Percentiles rank a stretch among this genome's conserved stretches.
phyloP scores from a whole-genome alignment of 768 basidiomycete species.

The Nevesoporus exiguus region DNA sequence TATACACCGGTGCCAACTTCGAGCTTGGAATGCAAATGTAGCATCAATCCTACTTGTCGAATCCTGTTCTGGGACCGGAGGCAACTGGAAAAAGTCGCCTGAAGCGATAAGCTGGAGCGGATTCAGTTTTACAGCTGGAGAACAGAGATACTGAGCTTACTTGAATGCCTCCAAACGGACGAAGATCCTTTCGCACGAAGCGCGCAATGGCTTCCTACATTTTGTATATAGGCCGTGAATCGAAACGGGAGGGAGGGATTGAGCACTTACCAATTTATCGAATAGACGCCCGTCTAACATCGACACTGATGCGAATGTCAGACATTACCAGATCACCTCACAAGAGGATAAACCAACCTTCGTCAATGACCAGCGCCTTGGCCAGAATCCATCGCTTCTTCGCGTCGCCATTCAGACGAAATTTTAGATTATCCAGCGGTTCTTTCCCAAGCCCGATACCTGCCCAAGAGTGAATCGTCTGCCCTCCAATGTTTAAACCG shows the following conservation, averaged over 20 bases:
- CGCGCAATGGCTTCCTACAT: slow-evolving; percentile 38
- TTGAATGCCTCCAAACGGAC: slow-evolving; percentile 71
- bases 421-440: slow-evolving; percentile 37
- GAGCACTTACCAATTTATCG: slow-evolving; percentile 59
- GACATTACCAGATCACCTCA: neutral
- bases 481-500: slow-evolving; percentile 66
- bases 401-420: slow-evolving; percentile 28
- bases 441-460: slow-evolving; percentile 63
- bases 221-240: neutral
- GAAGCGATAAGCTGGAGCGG: slow-evolving; percentile 59
- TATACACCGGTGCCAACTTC: slow-evolving; percentile 57
- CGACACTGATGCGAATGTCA: slow-evolving; percentile 45
- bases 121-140: slow-evolving; percentile 4
- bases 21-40: slow-evolving; percentile 64
- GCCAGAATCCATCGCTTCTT: slow-evolving; percentile 49
- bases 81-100: slow-evolving; percentile 81
- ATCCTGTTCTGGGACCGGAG: slow-evolving; percentile 58
- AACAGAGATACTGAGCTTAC: slow-evolving; percentile 23
- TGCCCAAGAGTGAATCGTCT: slow-evolving; percentile 63
- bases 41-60: slow-evolving; percentile 48
- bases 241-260: slow-evolving; percentile 30
- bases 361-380: slow-evolving; percentile 65
- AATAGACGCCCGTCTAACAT: slow-evolving; percentile 73
- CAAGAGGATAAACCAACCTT: slow-evolving; percentile 44
- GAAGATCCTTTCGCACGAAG: slow-evolving; percentile 37